Base-by-base conservation (phyloP, 371 early-diverging fungal species). In the Mucor racemosus region DNA sequence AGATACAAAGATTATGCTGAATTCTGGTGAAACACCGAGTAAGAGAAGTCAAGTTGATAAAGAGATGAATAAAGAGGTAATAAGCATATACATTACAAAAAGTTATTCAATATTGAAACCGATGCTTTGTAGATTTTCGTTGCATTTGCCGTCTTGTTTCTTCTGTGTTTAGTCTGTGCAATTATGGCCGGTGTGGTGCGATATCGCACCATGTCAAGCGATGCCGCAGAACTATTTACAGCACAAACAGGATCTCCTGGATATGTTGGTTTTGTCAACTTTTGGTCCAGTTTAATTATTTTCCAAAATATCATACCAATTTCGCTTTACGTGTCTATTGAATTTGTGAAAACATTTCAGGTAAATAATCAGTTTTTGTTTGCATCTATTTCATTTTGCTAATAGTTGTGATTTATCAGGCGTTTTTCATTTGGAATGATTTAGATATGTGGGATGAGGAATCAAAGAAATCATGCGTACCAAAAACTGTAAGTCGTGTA, bases 261-360 rank as follows among this genome's bases (percentile, higher is more conserved):
- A 14, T 82, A 74, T 60, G 78, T 78, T 35, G 85, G 86, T 3
- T 86, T 89, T 46, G 46, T 83, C 7, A 89, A 86, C 19, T 90
- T 90, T 72, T 88, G 81, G 84, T 82, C 89, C 34, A 86, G 90
- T 74, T 74, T 97, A 80, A 95, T 97, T 67, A 91, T 97, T 64
- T 94, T 96, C 67, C 96, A 97, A 72, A 95, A 95, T 69, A 90
- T 99, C 66, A 94, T 99, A 62, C 99, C 99, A 0, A 94, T 99
- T 53, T 95, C 98, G 1, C 87, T 99, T 0, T 98, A 96, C 77
- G 95, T 99, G 39, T 94, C 93, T 15, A 88, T 99, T 21, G 99
- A 99, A 77, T 87, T 93, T 67, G 91, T 92, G 65, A 93, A 92
- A 71, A 84, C 88, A 21, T 80, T 88, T 74, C 88, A 88, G 67